A percentile compares a stretch with the other conserved stretches of the same genome.
Conservation (phyloP, 2,329 filamentous ascomycete genomes). For the Myotisia sp. region DNA sequence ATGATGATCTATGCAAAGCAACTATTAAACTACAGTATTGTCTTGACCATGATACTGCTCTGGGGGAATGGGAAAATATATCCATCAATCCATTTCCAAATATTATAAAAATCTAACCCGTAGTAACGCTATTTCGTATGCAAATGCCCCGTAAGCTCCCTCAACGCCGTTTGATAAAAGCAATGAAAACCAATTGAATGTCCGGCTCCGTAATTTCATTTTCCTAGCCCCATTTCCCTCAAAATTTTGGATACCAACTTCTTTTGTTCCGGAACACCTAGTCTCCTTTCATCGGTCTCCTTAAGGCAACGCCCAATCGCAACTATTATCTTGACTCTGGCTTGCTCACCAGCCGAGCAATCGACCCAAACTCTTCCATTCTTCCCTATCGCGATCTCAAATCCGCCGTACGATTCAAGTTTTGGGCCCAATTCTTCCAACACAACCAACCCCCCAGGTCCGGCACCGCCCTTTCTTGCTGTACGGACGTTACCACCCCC, state of each 20-base stretch:
- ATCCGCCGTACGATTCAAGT: constrained; percentile 45
- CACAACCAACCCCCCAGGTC: constrained; percentile 53
- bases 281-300: constrained; percentile 54
- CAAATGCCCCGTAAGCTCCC: too few species aligned
- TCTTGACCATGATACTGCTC: too few species aligned
- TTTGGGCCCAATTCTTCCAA: constrained; percentile 71
- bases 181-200: neutral
- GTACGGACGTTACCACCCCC: constrained; percentile 26
- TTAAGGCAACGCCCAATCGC: constrained; percentile 64
- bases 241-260: constrained; percentile 32
- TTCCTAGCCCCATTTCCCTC: constrained; percentile 22
- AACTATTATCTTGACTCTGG: constrained; percentile 50
- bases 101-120: too few species aligned
- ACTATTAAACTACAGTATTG: too few species aligned
- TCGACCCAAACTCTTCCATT: constrained; percentile 91
- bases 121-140: too few species aligned
- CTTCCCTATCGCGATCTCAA: constrained; percentile 84
- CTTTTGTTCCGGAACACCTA: constrained; percentile 31
- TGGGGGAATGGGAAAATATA: too few species aligned
- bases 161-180: neutral
- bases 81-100: too few species aligned
- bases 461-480: constrained; percentile 16
- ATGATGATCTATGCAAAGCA: too few species aligned
- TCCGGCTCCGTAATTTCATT: neutral
- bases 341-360: constrained; percentile 45